Evolutionary conservation across 306 rosid genomes (phyloP), one percentile per base, ranked within the genome.

Genomic region (Vicia sativa): DNA sequence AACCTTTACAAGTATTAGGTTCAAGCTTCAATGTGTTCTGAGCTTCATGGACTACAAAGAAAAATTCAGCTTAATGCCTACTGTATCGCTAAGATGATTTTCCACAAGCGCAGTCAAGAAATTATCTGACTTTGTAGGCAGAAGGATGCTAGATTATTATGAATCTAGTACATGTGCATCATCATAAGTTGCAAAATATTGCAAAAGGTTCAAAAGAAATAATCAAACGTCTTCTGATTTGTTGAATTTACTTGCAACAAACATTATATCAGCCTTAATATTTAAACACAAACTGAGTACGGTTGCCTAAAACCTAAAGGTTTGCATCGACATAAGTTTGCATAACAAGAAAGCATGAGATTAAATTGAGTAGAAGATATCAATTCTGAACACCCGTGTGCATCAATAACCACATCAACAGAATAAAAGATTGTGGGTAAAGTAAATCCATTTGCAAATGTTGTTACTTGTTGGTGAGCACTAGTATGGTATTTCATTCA

Each of bases 401-500:
- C 65, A 48, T 64, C 26, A 77, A 19, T 28, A 66, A 50, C 58
- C 49, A 19, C 10, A 42, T 28, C 48, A 71, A 77, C 48, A 23
- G 19, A 61, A 13, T 15, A 3, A 11, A 37, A 70, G 23, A 71
- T 23, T 49, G 5, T n/a, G 31, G 37, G 37, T 31, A 42, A 76
- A 62, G 44, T 54, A 37, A 28, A 66, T 49, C 4, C 11, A 57
- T 39, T 23, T 41, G 45, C 70, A 34, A 45, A 26, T 55, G 45
- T 16, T 59, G 46, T 60, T 37, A 63, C 26, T 16, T 34, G 28
- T 35, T 16, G 5, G 48, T 48, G 38, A 31, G 62, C 54, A 23
- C 63, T 28, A 19, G 57, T 65, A 37, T 64, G 62, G 67, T 56
- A 31, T 44, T 56, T 54, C 41, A 62, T 62, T 45, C 65, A 34